These are phyloP conservation scores for Madurella fahalii DNA, from an alignment of 2,329 filamentous ascomycete genomes.

Conservation along the genomic window DNA sequence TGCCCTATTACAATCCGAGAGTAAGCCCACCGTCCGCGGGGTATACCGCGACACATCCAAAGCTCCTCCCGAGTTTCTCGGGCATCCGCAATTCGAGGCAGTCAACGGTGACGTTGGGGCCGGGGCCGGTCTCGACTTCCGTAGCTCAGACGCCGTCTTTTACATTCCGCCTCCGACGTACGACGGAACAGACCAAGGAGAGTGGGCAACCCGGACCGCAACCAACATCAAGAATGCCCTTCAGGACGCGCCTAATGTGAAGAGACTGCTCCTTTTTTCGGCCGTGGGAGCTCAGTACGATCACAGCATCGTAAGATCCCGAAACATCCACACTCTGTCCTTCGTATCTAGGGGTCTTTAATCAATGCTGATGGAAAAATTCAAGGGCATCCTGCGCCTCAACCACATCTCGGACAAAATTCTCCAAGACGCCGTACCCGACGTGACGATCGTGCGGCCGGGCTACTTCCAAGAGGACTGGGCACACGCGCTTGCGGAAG, in stretches of 20 bases:
- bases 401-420: constrained; percentile 1
- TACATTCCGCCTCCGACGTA: constrained; percentile 5
- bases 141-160: not conserved
- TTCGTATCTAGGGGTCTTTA: too few species aligned
- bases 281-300: not conserved
- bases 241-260: not conserved
- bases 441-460: not conserved
- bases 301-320: not conserved
- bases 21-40: not conserved
- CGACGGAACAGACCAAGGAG: constrained; percentile 3
- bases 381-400: not conserved
- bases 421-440: not conserved
- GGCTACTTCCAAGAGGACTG: constrained; percentile 1
- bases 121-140: not conserved
- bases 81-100: not conserved
- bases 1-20: not conserved
- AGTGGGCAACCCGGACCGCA: not conserved
- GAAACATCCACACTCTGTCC: not conserved
- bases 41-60: constrained; percentile 4
- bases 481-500: not conserved
- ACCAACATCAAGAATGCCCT: not conserved
- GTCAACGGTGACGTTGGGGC: not conserved
- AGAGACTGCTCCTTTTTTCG: not conserved
- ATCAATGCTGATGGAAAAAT: not conserved
- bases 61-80: not conserved